phyloP scores from a whole-genome alignment of 2,329 filamentous ascomycete species.

The Colletotrichum tamarilloi region DNA sequence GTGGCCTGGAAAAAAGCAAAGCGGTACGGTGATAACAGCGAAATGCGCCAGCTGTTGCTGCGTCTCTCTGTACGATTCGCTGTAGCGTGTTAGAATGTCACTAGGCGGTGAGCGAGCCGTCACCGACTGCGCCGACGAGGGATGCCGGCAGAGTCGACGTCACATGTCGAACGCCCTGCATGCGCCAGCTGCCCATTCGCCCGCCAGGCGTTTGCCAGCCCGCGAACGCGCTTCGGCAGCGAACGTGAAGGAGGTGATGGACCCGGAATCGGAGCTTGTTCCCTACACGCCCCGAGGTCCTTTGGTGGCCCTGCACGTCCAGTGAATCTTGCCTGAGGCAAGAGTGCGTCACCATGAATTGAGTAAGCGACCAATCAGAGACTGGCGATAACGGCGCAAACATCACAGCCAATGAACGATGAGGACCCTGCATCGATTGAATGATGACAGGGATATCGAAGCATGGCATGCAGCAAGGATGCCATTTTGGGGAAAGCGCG shows the following conservation, averaged over 20 bases:
- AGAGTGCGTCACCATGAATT: background rate
- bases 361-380: background rate
- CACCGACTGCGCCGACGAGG: constrained; percentile 30
- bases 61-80: background rate
- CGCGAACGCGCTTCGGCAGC: background rate
- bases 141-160: constrained; percentile 25
- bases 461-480: constrained; percentile 27
- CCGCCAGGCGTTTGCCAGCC: constrained; percentile 1
- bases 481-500: constrained; percentile 8
- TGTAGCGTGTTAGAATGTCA: constrained; percentile 22
- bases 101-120: constrained; percentile 30
- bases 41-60: background rate
- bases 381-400: constrained; percentile 9
- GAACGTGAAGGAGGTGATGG: background rate
- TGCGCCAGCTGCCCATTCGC: background rate
- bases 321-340: constrained; percentile 8
- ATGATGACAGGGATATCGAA: constrained; percentile 23
- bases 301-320: background rate
- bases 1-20: constrained; percentile 3
- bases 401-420: constrained; percentile 2
- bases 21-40: background rate
- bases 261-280: constrained; percentile 1
- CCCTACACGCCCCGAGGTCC: background rate
- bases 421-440: constrained; percentile 31
- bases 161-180: constrained; percentile 28